Base-by-base conservation (phyloP, 768 basidiomycete species). In the Asterophora lycoperdoides region DNA sequence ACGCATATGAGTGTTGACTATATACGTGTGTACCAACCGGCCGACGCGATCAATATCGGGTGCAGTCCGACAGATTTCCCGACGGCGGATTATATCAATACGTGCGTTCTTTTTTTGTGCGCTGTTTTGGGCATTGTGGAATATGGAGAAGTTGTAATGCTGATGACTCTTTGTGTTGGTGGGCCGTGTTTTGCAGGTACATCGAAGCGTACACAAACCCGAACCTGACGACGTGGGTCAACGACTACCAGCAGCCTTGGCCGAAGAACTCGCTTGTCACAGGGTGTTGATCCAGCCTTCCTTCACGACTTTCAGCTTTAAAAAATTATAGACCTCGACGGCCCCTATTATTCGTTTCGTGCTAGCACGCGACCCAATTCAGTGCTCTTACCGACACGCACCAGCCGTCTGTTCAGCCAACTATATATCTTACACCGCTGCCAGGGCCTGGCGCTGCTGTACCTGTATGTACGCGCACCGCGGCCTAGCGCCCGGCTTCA, bases 151-250 rank as follows among this genome's bases (percentile, higher is more conserved):
- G 23, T 3, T 23, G 23, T 23, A 11, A 41, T 15, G 20, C 9
- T 28, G 20, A 49, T 20, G 15, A 32, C 44, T 43, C 19, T 58
- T 32, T 20, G 15, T 34, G 14, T 29, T 23, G 23, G 23, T 23
- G 23, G 23, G 6, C 23, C 6, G 23, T 3, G 23, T 6, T 23
- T 23, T 23, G 20, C 52, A 75, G 74, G 48, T 80, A 86, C 60
- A 64, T 74, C 15, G 80, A 84, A 48, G 84, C 86, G 2, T 92
- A 92, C 60, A 78, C 74, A 10, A 85, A 92, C 57, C 75, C 84
- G 8, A 81, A 82, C 61, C 57, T 78, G 8, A 78, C 77, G 15
- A 79, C 76, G 1, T 78, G 78, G 78, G 64, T 68, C 13, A 60
- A 69, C 40, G 76, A 75, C 41, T 83, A 70, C 57, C 65, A 71